phyloP scores from a whole-genome alignment of 805 yeast species.

The Kazachstania viticola region DNA sequence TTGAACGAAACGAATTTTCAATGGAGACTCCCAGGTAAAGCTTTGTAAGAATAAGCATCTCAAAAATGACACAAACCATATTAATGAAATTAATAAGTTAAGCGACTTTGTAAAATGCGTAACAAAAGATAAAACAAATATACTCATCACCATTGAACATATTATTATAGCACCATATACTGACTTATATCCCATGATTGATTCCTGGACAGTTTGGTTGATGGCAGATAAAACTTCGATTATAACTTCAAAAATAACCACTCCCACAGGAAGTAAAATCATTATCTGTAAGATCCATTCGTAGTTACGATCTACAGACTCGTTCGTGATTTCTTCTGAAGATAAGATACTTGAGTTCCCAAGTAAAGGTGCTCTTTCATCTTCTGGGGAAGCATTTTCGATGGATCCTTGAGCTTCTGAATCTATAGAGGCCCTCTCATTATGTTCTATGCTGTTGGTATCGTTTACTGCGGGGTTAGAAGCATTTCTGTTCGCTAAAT shows the following conservation, averaged over 20 bases:
- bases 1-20: conserved; percentile 65
- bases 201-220: conserved; percentile 63
- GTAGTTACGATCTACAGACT: conserved; percentile 35
- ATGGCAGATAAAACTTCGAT: conserved; percentile 33
- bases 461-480: background rate
- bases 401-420: background rate
- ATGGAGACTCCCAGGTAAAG: conserved; percentile 33
- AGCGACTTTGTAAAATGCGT: background rate
- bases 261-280: conserved; percentile 52
- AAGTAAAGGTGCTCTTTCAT: conserved; percentile 25
- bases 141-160: background rate
- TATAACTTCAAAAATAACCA: conserved; percentile 44
- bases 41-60: background rate
- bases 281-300: conserved; percentile 77
- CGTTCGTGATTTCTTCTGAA: too few relatives aligned
- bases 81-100: background rate
- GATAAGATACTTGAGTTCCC: too few relatives aligned
- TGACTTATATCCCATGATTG: conserved; percentile 10
- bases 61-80: background rate
- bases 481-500: background rate
- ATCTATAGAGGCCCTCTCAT: background rate
- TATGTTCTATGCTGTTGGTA: background rate
- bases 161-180: background rate
- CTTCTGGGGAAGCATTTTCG: conserved; percentile 3
- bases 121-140: background rate